Evolutionary conservation across 129 eudicot species (phyloP), one percentile per base, ranked within the genome.

Genomic region (Tanacetum coccineum): DNA sequence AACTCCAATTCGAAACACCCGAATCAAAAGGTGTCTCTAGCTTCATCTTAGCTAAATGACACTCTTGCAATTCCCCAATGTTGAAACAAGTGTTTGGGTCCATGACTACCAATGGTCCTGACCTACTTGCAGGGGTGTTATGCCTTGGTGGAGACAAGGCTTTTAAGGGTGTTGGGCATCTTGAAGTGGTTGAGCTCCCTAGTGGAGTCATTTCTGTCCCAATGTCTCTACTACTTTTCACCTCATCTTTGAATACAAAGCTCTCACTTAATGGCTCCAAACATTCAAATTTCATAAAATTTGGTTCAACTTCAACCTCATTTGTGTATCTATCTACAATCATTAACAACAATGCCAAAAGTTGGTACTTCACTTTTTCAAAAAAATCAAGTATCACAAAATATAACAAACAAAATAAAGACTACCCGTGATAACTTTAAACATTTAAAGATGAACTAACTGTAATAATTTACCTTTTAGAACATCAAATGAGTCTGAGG

Each of bases 141-240:
- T 90, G 95, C 2, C 91, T 88, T 1, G 85, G 91, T 4, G 97
- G 97, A 3, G 97, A 90, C 15, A 76, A 22, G 78, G 80, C 75
- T 42, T 42, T 82, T 68, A 81, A 80, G 8, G 95, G 97, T 12
- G 96, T 86, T 13, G 67, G 86, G 67, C 96, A 89, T 72, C 89
- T 75, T 53, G 96, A 85, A 32, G 96, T 85, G 40, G 87, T 83
- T 21, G 87, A 85, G 69, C 87, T 85, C 51, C 89, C 84, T 14
- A 81, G 73, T 3, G 96, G 95, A 36, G 91, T 87, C 97, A 90
- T 90, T 51, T 90, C 97, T 14, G 97, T 90, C 46, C 97, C 97
- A 44, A 84, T 68, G 78, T 90, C 97, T 68, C 91, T 81, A 83
- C n/a, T n/a, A 84, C 86, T 42, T 81, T n/a, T 68, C 12, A 74